Percentiles rank a stretch among this genome's conserved stretches.
phyloP scores from a whole-genome alignment of 2,329 filamentous ascomycete genomes.

The Monosporascus sp. region DNA sequence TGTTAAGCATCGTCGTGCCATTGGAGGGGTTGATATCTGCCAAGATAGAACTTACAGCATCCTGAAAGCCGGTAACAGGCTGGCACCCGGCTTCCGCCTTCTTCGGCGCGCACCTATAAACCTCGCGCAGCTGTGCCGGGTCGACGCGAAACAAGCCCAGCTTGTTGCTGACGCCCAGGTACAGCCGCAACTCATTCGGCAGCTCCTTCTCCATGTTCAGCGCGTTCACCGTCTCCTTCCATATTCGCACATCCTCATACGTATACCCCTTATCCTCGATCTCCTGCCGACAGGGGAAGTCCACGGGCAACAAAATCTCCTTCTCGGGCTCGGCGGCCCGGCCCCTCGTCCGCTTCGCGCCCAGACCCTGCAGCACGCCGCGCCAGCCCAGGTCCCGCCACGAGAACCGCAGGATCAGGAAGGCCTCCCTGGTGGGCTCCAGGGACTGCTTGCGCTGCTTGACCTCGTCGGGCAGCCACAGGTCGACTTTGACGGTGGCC shows the following conservation, averaged over 20 bases:
- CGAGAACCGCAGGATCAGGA: constrained; percentile 63
- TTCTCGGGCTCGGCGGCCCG: constrained; percentile 48
- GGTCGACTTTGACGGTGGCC: constrained; percentile 60
- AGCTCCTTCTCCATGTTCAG: constrained; percentile 55
- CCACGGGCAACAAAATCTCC: constrained; percentile 62
- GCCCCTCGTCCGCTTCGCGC: constrained; percentile 47
- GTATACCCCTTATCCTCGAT: constrained; percentile 54
- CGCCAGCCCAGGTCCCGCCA: constrained; percentile 45
- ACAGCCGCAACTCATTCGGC: constrained; percentile 56
- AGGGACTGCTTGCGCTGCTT: constrained; percentile 48
- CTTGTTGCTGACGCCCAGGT: constrained; percentile 60
- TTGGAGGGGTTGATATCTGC: not conserved
- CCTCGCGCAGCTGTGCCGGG: constrained; percentile 48
- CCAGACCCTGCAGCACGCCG: constrained; percentile 38
- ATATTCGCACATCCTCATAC: constrained; percentile 58
- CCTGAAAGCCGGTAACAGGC: constrained; percentile 62
- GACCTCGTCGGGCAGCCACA: constrained; percentile 63
- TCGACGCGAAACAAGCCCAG: constrained; percentile 66
- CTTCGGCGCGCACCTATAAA: constrained; percentile 55
- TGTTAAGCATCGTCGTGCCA: not conserved
- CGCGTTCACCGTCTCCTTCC: constrained; percentile 51
- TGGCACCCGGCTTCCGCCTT: constrained; percentile 56
- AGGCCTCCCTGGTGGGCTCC: constrained; percentile 46
- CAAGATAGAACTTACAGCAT: constrained; percentile 50
- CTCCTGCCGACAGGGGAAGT: constrained; percentile 51